These are phyloP conservation scores for Blastobotrys serpentis DNA, from an alignment of 1,139 yeast genomes.

Conservation along the genomic window DNA sequence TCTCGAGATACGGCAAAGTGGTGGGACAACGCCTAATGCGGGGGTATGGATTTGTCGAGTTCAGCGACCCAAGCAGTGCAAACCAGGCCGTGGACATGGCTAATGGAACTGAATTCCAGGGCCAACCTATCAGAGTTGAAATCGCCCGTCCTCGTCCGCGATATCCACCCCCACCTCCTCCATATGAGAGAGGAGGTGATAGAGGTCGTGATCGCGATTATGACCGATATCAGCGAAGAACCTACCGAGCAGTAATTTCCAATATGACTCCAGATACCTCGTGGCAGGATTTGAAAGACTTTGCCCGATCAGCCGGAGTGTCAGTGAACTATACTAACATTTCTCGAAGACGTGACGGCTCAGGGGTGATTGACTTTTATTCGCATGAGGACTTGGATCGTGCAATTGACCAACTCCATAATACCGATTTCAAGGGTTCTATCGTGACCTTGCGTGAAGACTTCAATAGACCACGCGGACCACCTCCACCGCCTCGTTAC, in stretches of 20 bases:
- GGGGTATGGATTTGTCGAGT: conserved; percentile 83
- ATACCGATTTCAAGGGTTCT: conserved; percentile 68
- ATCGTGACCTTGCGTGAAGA: conserved; percentile 72
- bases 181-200: conserved; percentile 11
- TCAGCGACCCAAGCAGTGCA: conserved; percentile 41
- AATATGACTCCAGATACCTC: conserved; percentile 32
- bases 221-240: conserved; percentile 22
- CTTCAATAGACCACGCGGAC: conserved; percentile 36
- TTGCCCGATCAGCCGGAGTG: conserved; percentile 38
- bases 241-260: conserved; percentile 27
- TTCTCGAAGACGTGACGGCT: conserved; percentile 35
- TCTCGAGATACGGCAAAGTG: conserved; percentile 65
- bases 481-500: conserved; percentile 21
- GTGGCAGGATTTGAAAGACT: conserved; percentile 43
- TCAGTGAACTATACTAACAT: conserved; percentile 39
- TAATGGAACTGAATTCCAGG: conserved; percentile 38
- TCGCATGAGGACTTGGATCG: conserved; percentile 70
- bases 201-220: conserved; percentile 6
- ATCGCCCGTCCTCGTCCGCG: conserved; percentile 23
- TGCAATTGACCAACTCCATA: conserved; percentile 68
- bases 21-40: conserved; percentile 65
- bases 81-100: conserved; percentile 33
- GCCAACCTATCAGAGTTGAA: conserved; percentile 39
- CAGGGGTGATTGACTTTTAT: conserved; percentile 66
- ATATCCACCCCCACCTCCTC: conserved; percentile 1